Percentiles rank a stretch among this genome's conserved stretches.
Evolutionary conservation across 2,329 filamentous ascomycete species (phyloP).

Genomic region (Trichoderma oligosporum): DNA sequence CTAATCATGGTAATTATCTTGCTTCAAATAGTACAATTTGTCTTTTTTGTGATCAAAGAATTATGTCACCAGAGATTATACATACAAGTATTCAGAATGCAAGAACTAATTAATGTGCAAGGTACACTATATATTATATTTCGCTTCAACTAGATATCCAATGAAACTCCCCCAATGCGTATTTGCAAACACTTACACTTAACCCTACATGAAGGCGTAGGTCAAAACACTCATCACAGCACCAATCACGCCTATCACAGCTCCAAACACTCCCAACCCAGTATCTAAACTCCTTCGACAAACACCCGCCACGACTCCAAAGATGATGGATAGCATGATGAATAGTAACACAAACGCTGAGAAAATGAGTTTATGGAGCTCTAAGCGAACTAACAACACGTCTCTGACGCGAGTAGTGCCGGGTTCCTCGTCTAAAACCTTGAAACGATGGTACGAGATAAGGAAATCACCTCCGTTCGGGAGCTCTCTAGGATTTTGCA

Average conservation of each 20-base stretch:
- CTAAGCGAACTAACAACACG: not conserved
- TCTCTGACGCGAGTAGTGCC: not conserved
- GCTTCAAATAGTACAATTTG: too few species aligned
- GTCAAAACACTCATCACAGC: not conserved
- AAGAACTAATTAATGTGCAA: too few species aligned
- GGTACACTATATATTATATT: too few species aligned
- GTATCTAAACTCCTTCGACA: not conserved
- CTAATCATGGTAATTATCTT: too few species aligned
- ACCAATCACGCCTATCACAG: not conserved
- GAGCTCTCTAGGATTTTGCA: not conserved
- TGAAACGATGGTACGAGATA: not conserved
- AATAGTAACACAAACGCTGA: not conserved
- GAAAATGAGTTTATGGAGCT: not conserved
- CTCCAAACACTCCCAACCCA: constrained; percentile 4
- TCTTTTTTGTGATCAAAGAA: too few species aligned
- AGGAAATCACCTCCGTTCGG: not conserved
- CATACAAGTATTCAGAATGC: too few species aligned
- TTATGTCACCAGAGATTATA: too few species aligned
- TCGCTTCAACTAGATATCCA: too few species aligned
- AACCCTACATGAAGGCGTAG: not conserved
- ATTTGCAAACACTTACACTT: too few species aligned
- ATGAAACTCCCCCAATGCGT: too few species aligned
- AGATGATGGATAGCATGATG: not conserved
- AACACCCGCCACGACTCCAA: not conserved
- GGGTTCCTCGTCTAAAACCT: not conserved